A percentile compares a stretch with the other conserved stretches of the same genome.
Evolutionary conservation across 306 rosid species (phyloP).

Genomic region (Cicer chorassanicum): DNA sequence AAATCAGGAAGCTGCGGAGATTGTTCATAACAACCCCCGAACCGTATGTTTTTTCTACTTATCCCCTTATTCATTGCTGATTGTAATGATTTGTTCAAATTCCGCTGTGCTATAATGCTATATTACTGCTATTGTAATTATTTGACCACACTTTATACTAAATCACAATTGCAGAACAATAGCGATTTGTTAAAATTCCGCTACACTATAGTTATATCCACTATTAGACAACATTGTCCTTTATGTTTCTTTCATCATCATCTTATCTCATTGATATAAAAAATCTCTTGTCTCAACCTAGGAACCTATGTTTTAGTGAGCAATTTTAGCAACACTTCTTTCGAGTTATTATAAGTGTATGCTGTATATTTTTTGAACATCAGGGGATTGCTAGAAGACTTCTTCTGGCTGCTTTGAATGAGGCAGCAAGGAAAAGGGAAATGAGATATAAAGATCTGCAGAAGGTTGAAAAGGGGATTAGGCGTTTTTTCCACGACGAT

Average conservation of each 20-base stretch:
- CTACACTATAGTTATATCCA: no score
- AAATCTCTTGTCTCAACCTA: neutral
- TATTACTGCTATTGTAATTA: no score
- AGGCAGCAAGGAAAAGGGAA: constrained; percentile 74
- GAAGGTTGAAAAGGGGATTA: constrained; percentile 66
- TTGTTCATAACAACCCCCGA: constrained; percentile 70
- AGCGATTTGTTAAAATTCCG: no score
- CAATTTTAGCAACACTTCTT: neutral
- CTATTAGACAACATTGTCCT: neutral
- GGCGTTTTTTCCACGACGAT: constrained; percentile 83
- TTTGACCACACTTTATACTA: no score
- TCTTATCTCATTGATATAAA: neutral
- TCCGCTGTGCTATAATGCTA: no score
- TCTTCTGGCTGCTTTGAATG: constrained; percentile 65
- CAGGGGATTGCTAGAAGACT: constrained; percentile 85
- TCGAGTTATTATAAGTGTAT: neutral
- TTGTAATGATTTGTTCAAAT: no score
- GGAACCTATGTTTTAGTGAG: neutral
- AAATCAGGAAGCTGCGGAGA: constrained; percentile 78
- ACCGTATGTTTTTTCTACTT: constrained; percentile 51
- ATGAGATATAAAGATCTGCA: constrained; percentile 77
- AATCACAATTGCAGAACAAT: no score
- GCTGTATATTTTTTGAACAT: constrained; percentile 31
- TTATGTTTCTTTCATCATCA: neutral
- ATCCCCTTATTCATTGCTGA: no score